A percentile compares a stretch with the other conserved stretches of the same genome.
Conservation (phyloP, 352 stramenopile genomes). For the Globisporangium sylvaticum region DNA sequence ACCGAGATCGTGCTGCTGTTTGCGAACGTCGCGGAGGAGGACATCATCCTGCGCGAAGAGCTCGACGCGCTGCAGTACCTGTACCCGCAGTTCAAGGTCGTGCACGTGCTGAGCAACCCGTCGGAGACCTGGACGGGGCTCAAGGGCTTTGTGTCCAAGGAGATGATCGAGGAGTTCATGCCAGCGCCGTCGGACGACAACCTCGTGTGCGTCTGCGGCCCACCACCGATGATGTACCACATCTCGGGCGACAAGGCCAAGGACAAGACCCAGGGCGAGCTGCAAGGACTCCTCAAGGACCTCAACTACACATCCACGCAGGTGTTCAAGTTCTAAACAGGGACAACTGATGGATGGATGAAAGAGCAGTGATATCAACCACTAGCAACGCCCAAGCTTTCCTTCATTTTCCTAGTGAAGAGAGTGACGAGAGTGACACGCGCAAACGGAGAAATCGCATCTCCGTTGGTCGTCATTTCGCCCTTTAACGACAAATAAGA, state of each 20-base stretch:
- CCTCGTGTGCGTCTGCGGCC: conserved; percentile 87
- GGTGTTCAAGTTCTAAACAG: conserved; percentile 82
- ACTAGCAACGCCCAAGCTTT: not conserved
- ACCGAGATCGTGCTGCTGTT: conserved; percentile 87
- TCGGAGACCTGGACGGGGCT: conserved; percentile 59
- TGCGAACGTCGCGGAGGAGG: conserved; percentile 79
- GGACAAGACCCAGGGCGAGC: conserved; percentile 80
- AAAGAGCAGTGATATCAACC: not conserved
- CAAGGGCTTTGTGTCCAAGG: conserved; percentile 74
- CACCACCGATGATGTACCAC: conserved; percentile 88
- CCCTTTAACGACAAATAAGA: not conserved
- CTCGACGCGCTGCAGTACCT: conserved; percentile 79
- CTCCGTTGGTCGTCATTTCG: not conserved
- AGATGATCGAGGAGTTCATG: conserved; percentile 84
- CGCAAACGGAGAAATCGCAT: conserved; percentile 14
- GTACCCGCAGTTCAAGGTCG: conserved; percentile 76
- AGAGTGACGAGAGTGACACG: not conserved
- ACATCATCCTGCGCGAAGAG: conserved; percentile 89
- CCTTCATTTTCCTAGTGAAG: not conserved
- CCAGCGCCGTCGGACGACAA: conserved; percentile 70
- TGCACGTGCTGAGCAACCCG: conserved; percentile 72
- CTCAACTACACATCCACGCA: conserved; percentile 74
- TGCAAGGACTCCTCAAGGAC: conserved; percentile 84
- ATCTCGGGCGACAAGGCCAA: conserved; percentile 85
- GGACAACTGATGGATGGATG: not conserved